Base-by-base conservation (phyloP, 345 rosid genomes). In the Litchi chinensis region DNA sequence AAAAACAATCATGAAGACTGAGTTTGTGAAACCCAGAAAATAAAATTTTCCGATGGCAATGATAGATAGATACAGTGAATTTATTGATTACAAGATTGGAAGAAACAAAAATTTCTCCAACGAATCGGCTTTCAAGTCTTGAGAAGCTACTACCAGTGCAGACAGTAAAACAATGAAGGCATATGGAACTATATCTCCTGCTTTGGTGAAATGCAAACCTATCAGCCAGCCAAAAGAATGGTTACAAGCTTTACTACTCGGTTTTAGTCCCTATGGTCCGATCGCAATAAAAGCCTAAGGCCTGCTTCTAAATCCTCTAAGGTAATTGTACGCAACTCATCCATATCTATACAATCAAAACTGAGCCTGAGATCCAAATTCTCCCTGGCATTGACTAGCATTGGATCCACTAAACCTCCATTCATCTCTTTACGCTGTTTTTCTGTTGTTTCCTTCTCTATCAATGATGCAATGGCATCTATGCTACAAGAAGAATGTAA, bases 361-460 rank as follows among this genome's bases (percentile, higher is more conserved):
- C 83, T 88, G 28, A 97, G 94, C 77, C 98, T 82, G 57, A 93
- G 90, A 81, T 97, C 98, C 68, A 97, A 88, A 80, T 85, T 89
- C 85, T 97, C 99, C 86, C 97, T 89, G 9, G 99, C 99, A 77
- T 97, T 94, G 64, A 88, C 89, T 10, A 97, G 93, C 90, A 91
- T 79, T 0, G 98, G 89, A 67, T 91, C 97, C 15, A 90, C 92
- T 65, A 97, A 86, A 48, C 98, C 98, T 80, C 98, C 99, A 24
- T 97, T 97, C 97, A 89, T 92, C 82, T 92, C 97, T 81, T 83
- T 88, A n/a, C 97, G 93, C 83, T 90, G 92, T 87, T 92, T 91
- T 82, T 97, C 98, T 0, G 96, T 87, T 1, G 98, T 92, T 77
- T 85, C 91, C 46, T 65, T 85, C 84, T 92, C 91, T 26, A 97